A percentile compares a stretch with the other conserved stretches of the same genome.
phyloP scores from a whole-genome alignment of 352 stramenopile genomes.

The Phytophthora citrophthora region DNA sequence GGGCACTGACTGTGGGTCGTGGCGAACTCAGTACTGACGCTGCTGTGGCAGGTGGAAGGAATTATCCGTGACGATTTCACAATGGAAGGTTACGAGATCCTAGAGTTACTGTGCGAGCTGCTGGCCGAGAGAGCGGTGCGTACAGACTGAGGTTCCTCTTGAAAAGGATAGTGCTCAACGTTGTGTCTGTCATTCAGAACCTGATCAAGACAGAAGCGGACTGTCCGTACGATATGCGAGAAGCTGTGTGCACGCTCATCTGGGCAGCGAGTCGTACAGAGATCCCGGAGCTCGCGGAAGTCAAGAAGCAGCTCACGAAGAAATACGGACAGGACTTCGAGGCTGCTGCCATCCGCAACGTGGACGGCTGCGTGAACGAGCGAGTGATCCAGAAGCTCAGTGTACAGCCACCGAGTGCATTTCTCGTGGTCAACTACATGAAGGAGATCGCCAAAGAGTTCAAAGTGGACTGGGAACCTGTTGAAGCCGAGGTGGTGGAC shows the following conservation, averaged over 20 bases:
- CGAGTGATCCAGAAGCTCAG: conserved; percentile 94
- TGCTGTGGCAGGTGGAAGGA: conserved; percentile 74
- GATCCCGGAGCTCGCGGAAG: conserved; percentile 92
- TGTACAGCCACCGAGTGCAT: conserved; percentile 93
- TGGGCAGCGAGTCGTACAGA: conserved; percentile 92
- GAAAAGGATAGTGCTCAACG: neutral
- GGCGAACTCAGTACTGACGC: neutral
- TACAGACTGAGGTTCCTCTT: conserved; percentile 6
- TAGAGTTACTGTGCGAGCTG: conserved; percentile 94
- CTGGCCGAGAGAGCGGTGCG: conserved; percentile 90
- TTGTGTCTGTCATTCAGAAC: conserved; percentile 45
- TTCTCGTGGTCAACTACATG: conserved; percentile 96
- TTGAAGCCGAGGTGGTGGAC: conserved; percentile 77
- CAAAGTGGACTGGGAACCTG: conserved; percentile 94
- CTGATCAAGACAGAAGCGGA: conserved; percentile 91
- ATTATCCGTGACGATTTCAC: conserved; percentile 97
- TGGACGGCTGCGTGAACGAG: conserved; percentile 91
- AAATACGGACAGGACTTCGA: conserved; percentile 92
- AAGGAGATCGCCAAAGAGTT: conserved; percentile 96
- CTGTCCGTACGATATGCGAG: conserved; percentile 94
- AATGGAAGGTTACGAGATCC: conserved; percentile 96
- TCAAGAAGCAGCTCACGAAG: conserved; percentile 91
- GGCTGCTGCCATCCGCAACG: conserved; percentile 81
- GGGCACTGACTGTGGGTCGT: conserved; percentile 1
- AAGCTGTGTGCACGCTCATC: conserved; percentile 94